These are phyloP conservation scores for Ormosia semicastrata DNA, from an alignment of 306 rosid genomes.

Conservation along the genomic window DNA sequence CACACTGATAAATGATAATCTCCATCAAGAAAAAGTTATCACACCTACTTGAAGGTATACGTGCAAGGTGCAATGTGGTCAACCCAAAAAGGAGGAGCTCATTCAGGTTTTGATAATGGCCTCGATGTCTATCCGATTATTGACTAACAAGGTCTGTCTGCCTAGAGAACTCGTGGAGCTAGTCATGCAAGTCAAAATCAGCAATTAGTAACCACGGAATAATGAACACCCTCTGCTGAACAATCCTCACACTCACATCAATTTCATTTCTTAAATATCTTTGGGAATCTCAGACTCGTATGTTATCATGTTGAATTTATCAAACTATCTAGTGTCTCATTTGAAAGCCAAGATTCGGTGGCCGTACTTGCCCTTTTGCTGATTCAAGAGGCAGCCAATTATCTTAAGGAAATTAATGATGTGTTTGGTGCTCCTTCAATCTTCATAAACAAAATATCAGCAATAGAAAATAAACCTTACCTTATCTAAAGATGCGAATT, in stretches of 20 bases:
- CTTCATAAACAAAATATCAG: not conserved
- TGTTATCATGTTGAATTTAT: slow-evolving; percentile 25
- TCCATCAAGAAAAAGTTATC: not conserved
- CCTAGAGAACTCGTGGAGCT: not conserved
- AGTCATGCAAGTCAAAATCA: slow-evolving; percentile 30
- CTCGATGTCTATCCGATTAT: not conserved
- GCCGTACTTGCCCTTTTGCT: slow-evolving; percentile 29
- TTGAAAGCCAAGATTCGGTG: slow-evolving; percentile 19
- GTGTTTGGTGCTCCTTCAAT: slow-evolving; percentile 4
- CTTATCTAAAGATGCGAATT: slow-evolving; percentile 35
- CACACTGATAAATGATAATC: not conserved
- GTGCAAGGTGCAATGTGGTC: not conserved
- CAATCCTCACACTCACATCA: slow-evolving; percentile 36
- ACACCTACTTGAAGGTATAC: not conserved
- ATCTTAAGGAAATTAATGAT: slow-evolving; percentile 2
- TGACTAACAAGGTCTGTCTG: not conserved
- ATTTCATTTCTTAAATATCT: slow-evolving; percentile 35
- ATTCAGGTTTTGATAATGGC: not conserved
- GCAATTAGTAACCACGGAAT: slow-evolving; percentile 24
- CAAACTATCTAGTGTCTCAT: slow-evolving; percentile 10
- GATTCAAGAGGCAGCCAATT: slow-evolving; percentile 19
- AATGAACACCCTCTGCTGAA: not conserved
- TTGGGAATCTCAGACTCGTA: slow-evolving; percentile 26
- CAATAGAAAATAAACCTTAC: not conserved
- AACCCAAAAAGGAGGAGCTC: not conserved